Conservation (phyloP, 2,329 filamentous ascomycete species). For the Aspergillus sojae region DNA sequence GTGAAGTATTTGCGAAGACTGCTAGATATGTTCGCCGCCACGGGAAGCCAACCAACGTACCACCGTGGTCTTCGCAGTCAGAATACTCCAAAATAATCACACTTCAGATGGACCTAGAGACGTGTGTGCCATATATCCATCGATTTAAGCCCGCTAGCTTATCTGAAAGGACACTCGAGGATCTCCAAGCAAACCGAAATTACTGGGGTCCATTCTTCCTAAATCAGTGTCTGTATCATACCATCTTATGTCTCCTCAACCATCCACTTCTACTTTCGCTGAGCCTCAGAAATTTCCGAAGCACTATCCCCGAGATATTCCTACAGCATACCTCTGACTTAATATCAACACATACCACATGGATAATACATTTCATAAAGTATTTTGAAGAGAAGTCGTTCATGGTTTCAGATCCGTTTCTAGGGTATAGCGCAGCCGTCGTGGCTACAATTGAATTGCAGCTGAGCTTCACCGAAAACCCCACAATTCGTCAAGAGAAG, state of each 20-base stretch:
- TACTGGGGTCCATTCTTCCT: constrained; percentile 60
- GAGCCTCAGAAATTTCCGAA: constrained; percentile 55
- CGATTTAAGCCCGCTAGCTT: constrained; percentile 56
- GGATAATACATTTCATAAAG: constrained; percentile 58
- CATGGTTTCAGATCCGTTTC: constrained; percentile 50
- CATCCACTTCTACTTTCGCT: constrained; percentile 58
- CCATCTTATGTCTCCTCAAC: constrained; percentile 56
- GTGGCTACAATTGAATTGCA: constrained; percentile 59
- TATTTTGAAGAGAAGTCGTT: constrained; percentile 50
- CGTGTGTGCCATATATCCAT: constrained; percentile 53
- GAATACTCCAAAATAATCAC: constrained; percentile 57
- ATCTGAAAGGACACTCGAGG: constrained; percentile 43
- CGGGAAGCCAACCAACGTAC: constrained; percentile 47
- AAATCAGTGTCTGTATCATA: constrained; percentile 57
- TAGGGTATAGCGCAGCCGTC: constrained; percentile 55
- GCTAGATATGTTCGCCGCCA: constrained; percentile 51
- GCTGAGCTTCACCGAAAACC: constrained; percentile 54
- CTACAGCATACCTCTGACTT: constrained; percentile 57
- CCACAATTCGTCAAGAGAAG: constrained; percentile 44
- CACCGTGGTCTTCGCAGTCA: constrained; percentile 54
- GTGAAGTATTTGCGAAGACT: constrained; percentile 53
- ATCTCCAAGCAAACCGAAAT: constrained; percentile 49
- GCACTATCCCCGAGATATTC: constrained; percentile 57
- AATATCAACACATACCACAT: constrained; percentile 54
- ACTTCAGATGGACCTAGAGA: constrained; percentile 56